Evolutionary conservation across 2,329 filamentous ascomycete genomes (phyloP).

Genomic region (Cladosporium sp.): DNA sequence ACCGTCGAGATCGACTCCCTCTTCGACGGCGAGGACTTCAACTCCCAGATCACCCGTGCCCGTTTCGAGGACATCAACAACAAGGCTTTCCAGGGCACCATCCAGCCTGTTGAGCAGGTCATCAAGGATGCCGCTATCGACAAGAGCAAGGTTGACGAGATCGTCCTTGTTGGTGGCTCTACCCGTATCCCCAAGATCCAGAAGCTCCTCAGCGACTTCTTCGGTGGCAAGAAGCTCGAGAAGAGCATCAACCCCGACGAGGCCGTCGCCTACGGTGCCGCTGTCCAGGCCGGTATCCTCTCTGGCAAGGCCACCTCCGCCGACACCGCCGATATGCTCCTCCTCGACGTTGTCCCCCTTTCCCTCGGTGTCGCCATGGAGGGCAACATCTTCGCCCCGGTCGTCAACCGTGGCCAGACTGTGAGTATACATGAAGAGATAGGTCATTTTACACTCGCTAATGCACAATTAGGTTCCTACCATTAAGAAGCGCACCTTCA

Average conservation of each 20-base stretch:
- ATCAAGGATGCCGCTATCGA: constrained; percentile 85
- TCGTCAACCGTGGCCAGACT: constrained; percentile 61
- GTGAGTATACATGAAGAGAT: constrained; percentile 72
- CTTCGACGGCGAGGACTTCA: constrained; percentile 97
- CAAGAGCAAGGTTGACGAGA: constrained; percentile 93
- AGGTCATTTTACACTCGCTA: too few species aligned
- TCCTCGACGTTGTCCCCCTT: constrained; percentile 93
- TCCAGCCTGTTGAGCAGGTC: constrained; percentile 94
- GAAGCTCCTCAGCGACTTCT: constrained; percentile 98
- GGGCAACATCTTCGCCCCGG: constrained; percentile 96
- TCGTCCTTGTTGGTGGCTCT: constrained; percentile 96
- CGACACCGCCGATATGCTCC: constrained; percentile 88
- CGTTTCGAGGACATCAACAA: constrained; percentile 98
- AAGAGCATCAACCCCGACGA: constrained; percentile 99
- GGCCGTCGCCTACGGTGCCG: constrained; percentile 97
- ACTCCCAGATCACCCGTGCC: constrained; percentile 93
- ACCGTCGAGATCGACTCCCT: constrained; percentile 98
- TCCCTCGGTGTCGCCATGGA: constrained; percentile 99
- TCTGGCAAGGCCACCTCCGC: constrained; percentile 96
- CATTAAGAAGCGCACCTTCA: constrained; percentile 59
- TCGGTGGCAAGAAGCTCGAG: constrained; percentile 99
- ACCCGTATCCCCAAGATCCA: constrained; percentile 99
- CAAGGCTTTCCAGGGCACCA: constrained; percentile 87
- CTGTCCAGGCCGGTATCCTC: constrained; percentile 97
- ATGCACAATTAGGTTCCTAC: too few species aligned